Evolutionary conservation across 2,329 filamentous ascomycete genomes (phyloP), one percentile per base, ranked within the genome.

Genomic region (Basipetospora chlamydospora): DNA sequence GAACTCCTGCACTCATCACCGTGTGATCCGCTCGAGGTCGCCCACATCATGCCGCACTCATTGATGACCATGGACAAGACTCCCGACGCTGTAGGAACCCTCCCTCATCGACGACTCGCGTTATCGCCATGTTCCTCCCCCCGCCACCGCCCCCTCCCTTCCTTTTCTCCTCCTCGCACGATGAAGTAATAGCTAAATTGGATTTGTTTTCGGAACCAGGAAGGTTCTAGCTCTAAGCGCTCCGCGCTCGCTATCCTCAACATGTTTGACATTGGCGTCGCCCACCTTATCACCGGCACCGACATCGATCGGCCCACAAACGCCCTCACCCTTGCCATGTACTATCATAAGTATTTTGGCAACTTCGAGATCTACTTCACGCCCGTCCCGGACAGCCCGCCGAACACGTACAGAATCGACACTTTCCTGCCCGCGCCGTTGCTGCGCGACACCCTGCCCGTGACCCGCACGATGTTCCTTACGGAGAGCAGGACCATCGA

Each of bases 291-390:
- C 33, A 47, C 58, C 30, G 57, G 57, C 34, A 38, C 41, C 22
- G 48, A 60, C 8, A 60, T 63, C 37, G 57, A 63, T 42, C 49
- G 52, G 33, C 54, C 56, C 16, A 41, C 44, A 15, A 63, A 64
- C 26, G 26, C 26, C 15, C 26, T 28, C 26, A 28, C 26, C 12
- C 26, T 28, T 6, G 15, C 26, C 26, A 12, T n/a, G n/a, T n/a
- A 28, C 15, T 15, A n/a, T 15, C 26, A 28, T 15, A 12, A 6
- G 12, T 15, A n/a, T 8, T 28, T 28, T 28, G 26, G 26, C 15
- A 28, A 28, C 26, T 28, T 28, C 15, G 26, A 28, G 26, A 15
- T 28, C 15, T 28, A n/a, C 26, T 28, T 28, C 26, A 12, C n/a
- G 11, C 11, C 26, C 15, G 9, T 28, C 6, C 4, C 26, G 12